Evolutionary conservation across 768 basidiomycete genomes (phyloP), one percentile per base, ranked within the genome.

Genomic region (Phallus indusiatus): DNA sequence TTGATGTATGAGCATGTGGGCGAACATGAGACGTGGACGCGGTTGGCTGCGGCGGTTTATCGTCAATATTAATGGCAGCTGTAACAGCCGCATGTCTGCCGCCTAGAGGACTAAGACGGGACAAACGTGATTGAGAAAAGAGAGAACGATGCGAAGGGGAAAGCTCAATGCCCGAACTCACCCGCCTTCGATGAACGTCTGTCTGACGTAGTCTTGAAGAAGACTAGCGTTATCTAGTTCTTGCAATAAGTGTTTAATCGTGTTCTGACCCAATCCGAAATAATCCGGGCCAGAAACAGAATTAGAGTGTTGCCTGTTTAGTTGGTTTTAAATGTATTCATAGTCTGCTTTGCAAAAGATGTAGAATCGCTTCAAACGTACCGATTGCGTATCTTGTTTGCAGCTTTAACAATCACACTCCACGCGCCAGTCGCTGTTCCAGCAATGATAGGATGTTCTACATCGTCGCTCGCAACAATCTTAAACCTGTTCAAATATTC

Each of bases 381-480:
- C 55, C 88, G 78, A 67, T 88, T 84, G 53, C 90, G 82, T 61
- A 92, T 83, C 47, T 80, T 78, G 66, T 91, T 92, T 0, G 90
- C 90, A 54, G 87, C 82, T 66, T 84, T 85, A 54, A 93, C 88
- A 63, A 93, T 87, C 64, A 77, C 82, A 4, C 86, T 84, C 90
- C 90, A 93, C 51, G 88, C 88, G 34, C 90, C 90, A 0, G 90
- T 93, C 34, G 90, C 88, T 1, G 90, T 91, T n/a, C 87, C 87
- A 1, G 90, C 88, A 53, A 86, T 83, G 65, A 91, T 81, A 47
- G 86, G 81, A 51, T 82, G 79, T 64, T 83, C 85, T 2, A 83
- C 81, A 20, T 78, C 77, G 67, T 92, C 90, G 4, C 81, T 78
- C 17, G 87, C 84, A 54, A 86, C 79, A 64, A 92, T 89, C 70